Evolutionary conservation across 352 stramenopile species (phyloP).

Genomic region (Phytophthora sp.): DNA sequence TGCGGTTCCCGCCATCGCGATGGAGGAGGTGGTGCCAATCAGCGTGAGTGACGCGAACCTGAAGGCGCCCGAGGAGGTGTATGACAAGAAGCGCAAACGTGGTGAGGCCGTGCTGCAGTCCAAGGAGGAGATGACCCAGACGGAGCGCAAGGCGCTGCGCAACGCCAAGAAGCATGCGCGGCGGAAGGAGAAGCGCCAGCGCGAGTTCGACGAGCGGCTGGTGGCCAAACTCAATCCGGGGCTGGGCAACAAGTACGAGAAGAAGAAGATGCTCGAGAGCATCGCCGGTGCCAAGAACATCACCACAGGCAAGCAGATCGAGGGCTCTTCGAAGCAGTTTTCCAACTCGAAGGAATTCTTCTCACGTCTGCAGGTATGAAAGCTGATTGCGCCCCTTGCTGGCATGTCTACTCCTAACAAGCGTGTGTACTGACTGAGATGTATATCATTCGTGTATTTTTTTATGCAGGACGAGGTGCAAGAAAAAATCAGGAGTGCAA

Average conservation of each 20-base stretch:
- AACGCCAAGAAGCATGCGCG: constrained; percentile 92
- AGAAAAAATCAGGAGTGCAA: constrained; percentile 48
- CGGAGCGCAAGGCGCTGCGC: constrained; percentile 84
- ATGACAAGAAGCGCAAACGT: constrained; percentile 89
- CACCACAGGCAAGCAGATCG: constrained; percentile 83
- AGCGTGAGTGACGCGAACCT: constrained; percentile 87
- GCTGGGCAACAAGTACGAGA: constrained; percentile 96
- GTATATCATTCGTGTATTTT: constrained; percentile 17
- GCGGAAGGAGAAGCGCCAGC: constrained; percentile 91
- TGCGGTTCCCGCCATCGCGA: constrained; percentile 79
- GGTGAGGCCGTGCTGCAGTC: constrained; percentile 80
- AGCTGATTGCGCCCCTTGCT: constrained; percentile 16
- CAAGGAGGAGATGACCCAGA: constrained; percentile 89
- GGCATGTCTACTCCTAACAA: constrained; percentile 10
- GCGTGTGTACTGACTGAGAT: constrained; percentile 14
- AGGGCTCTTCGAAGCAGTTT: constrained; percentile 84
- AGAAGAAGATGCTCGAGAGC: constrained; percentile 91
- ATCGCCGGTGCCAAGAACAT: constrained; percentile 83
- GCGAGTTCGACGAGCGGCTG: constrained; percentile 91
- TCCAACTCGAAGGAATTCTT: constrained; percentile 92
- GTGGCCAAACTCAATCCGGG: constrained; percentile 95
- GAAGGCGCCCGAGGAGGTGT: constrained; percentile 83
- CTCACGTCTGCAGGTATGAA: constrained; percentile 64
- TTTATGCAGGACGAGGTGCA: constrained; percentile 50
- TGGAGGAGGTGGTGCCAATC: constrained; percentile 87